Base-by-base conservation (phyloP, 768 basidiomycete species). In the Fistulinella prunicolor region DNA sequence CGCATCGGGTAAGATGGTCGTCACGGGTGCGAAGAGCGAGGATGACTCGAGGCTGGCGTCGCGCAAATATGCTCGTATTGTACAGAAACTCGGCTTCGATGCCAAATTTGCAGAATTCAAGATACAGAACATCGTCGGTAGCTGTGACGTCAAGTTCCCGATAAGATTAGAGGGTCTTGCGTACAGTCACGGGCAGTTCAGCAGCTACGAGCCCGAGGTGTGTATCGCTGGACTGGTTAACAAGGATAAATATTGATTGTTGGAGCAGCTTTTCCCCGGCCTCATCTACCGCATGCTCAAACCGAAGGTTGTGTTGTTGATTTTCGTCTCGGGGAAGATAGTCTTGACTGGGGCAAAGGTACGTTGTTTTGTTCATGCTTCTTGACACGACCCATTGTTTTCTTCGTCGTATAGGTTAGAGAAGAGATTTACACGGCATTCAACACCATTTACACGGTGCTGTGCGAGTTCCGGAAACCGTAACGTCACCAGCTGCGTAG, bases 31-130 rank as follows among this genome's bases (percentile, higher is more conserved):
- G 40, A 99, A 98, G 79, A 93, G 90, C 26, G 95, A 98, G 71
- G 95, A 98, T 69, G 94, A 99, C 64, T 94, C 93, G 60, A 82
- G 94, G 42, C 75, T 98, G 53, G 95, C 96, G 43, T 95, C 94
- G 59, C 86, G 95, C 66, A 99, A 99, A 73, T 98, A 98, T 71
- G 96, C 96, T 38, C 86, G 96, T 44, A 99, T 99, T 64, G 94
- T 99, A 34, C 96, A 98, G 76, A 98, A 99, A 71, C 85, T 98
- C 44, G 96, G 96, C 23, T 99, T 99, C 71, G 95, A 98, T 54
- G 94, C 95, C 60, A 97, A 97, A 73, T 98, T 98, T 69, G 92
- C 91, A 34, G 95, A 99, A 70, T 98, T 98, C 77, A 99, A 98
- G 74, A 98, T 98, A 42, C 95, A 98, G 77, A 99, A 98, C 70